Evolutionary conservation across 2,329 filamentous ascomycete species (phyloP).

Genomic region (Aspergillus quadrilineatus): DNA sequence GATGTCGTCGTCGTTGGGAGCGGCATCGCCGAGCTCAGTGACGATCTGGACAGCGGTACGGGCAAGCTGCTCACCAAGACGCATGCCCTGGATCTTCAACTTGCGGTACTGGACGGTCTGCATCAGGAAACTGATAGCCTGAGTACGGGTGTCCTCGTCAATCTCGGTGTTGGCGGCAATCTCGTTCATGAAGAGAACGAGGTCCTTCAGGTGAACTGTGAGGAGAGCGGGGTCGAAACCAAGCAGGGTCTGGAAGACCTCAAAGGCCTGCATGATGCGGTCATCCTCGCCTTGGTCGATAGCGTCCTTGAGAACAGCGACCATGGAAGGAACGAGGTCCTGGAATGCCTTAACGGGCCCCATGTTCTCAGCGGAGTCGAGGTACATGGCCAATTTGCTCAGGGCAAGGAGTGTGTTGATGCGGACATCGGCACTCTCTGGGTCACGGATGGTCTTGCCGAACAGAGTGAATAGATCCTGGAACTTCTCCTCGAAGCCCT

Average conservation of each 20-base stretch:
- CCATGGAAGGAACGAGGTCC: slow-evolving; percentile 79
- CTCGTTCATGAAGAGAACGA: slow-evolving; percentile 91
- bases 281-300: slow-evolving; percentile 82
- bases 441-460: slow-evolving; percentile 81
- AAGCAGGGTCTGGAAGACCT: slow-evolving; percentile 94
- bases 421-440: slow-evolving; percentile 85
- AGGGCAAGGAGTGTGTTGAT: slow-evolving; percentile 92
- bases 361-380: slow-evolving; percentile 83
- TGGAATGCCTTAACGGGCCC: slow-evolving; percentile 73
- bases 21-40: slow-evolving; percentile 72
- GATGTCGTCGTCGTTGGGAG: slow-evolving; percentile 75
- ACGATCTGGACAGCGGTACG: slow-evolving; percentile 84
- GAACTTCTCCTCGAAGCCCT: slow-evolving; percentile 79
- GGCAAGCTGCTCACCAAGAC: slow-evolving; percentile 82
- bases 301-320: slow-evolving; percentile 80
- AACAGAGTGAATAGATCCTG: slow-evolving; percentile 79
- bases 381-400: slow-evolving; percentile 79
- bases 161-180: slow-evolving; percentile 73
- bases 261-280: slow-evolving; percentile 84
- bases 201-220: slow-evolving; percentile 80
- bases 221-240: slow-evolving; percentile 84
- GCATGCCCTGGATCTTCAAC: slow-evolving; percentile 90
- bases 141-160: slow-evolving; percentile 81
- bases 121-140: slow-evolving; percentile 91
- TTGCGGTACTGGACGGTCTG: slow-evolving; percentile 89